Evolutionary conservation across 2,329 filamentous ascomycete genomes (phyloP), one percentile per base, ranked within the genome.

Genomic region (Penicillium polonicum): DNA sequence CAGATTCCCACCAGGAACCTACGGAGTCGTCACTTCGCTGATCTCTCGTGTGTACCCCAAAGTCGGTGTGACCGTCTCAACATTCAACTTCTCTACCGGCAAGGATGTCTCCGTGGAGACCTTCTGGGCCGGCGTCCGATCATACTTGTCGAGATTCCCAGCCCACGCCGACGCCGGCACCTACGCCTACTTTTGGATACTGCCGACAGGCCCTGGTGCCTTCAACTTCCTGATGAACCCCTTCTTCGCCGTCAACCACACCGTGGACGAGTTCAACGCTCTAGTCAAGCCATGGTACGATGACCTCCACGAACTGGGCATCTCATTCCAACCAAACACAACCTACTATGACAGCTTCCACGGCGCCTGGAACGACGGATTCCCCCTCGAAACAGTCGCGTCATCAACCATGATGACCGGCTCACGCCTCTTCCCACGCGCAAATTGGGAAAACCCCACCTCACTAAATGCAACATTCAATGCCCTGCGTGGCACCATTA

Each of bases 141-240:
- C 69, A 2, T 73, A 70, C 57, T 58, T 72, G 19, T 45, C 68
- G 27, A 61, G 64, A 15, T 72, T 71, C 57, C 59, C 65, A 0
- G 49, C 53, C 2, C 55, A 68, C 42, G 65, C 69, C 15, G 67
- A 72, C 35, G 69, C 70, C 1, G 71, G 70, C 17, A 68, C 66
- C 10, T 72, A 73, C 58, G 59, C 69, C 25, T 73, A 73, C 57
- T 73, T 72, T 64, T 70, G 64, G 65, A 52, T 72, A 12, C 29
- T 69, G n/a, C 17, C 55, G 4, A 63, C 63, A 0, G 64, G 66
- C 7, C 19, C 52, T 0, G 27, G 62, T 19, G 49, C 62, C 2
- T 84, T 69, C 68, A 6, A 48, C 43, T 68, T 68, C 55, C 58
- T 72, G 38, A 68, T 69, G 66, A 68, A 68, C 48, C 65, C 65